A percentile compares a stretch with the other conserved stretches of the same genome.
phyloP scores from a whole-genome alignment of 495 filamentous ascomycete species.

The Tuber umbilicatum region DNA sequence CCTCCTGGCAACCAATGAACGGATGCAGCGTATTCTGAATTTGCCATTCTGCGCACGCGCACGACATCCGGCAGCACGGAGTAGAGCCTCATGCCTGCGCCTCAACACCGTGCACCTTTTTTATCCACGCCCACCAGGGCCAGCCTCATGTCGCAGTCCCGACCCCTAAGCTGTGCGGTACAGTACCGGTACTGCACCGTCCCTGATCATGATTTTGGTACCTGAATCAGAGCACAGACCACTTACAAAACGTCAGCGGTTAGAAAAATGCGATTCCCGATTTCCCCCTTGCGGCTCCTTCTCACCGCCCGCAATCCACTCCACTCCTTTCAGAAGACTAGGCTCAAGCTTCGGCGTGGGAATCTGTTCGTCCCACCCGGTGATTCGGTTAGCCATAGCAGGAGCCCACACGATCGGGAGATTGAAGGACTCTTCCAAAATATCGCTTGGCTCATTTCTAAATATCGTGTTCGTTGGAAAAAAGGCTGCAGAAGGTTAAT shows the following conservation, averaged over 20 bases:
- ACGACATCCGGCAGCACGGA: not conserved
- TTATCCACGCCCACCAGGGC: not conserved
- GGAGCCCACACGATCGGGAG: not conserved
- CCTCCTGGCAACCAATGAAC: not conserved
- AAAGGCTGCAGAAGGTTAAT: not conserved
- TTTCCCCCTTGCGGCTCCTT: not conserved
- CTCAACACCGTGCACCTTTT: not conserved
- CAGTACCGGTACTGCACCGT: not conserved
- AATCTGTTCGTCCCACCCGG: not conserved
- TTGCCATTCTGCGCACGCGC: not conserved
- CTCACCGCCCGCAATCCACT: not conserved
- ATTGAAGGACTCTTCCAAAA: not conserved
- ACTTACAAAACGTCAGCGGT: not conserved
- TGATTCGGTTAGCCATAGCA: not conserved
- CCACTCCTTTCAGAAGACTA: not conserved
- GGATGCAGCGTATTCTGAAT: not conserved
- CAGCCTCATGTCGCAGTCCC: not conserved
- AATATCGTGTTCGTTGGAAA: not conserved
- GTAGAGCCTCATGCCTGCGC: not conserved
- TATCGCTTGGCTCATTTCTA: not conserved
- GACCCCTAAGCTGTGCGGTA: not conserved
- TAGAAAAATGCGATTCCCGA: not conserved
- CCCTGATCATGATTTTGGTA: slow-evolving; percentile 1
- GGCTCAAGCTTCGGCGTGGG: not conserved
- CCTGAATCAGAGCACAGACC: slow-evolving; percentile 1